Conservation (phyloP, 148 eudicot species). For the Silene uniflora region DNA sequence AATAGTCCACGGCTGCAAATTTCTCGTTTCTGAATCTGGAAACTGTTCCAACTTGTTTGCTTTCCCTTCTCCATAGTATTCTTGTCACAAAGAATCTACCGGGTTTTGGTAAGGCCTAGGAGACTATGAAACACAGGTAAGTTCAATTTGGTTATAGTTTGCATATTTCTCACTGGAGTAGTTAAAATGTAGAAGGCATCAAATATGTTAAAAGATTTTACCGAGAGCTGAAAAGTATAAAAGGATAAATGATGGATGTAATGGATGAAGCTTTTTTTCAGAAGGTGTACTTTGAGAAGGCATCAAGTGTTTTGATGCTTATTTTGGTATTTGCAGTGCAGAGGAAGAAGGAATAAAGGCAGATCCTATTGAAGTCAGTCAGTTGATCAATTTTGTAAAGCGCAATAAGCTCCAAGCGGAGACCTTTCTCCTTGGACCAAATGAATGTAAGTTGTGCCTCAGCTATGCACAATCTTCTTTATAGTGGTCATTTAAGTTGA, state of each 20-base stretch:
- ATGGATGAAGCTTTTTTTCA: not conserved
- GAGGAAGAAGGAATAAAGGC: constrained; percentile 80
- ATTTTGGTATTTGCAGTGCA: constrained; percentile 49
- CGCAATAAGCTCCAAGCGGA: constrained; percentile 67
- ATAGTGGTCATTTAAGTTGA: not conserved
- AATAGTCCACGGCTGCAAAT: no score
- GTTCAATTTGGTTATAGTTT: no score
- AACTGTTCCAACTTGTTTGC: no score
- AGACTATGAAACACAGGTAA: no score
- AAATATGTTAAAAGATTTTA: no score
- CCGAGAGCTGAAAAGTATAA: not conserved
- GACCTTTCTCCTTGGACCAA: constrained; percentile 66
- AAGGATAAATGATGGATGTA: not conserved
- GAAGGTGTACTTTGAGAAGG: not conserved
- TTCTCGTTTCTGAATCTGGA: no score
- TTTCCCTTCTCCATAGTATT: no score
- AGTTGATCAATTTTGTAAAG: constrained; percentile 63
- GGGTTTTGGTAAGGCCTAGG: no score
- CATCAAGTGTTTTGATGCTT: not conserved
- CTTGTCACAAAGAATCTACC: no score
- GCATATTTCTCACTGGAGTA: no score
- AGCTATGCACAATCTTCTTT: not conserved
- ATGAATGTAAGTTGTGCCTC: constrained; percentile 65
- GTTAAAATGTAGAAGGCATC: no score
- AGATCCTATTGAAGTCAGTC: constrained; percentile 64